phyloP scores from a whole-genome alignment of 2,329 filamentous ascomycete species.

The Scedosporium apiospermum region DNA sequence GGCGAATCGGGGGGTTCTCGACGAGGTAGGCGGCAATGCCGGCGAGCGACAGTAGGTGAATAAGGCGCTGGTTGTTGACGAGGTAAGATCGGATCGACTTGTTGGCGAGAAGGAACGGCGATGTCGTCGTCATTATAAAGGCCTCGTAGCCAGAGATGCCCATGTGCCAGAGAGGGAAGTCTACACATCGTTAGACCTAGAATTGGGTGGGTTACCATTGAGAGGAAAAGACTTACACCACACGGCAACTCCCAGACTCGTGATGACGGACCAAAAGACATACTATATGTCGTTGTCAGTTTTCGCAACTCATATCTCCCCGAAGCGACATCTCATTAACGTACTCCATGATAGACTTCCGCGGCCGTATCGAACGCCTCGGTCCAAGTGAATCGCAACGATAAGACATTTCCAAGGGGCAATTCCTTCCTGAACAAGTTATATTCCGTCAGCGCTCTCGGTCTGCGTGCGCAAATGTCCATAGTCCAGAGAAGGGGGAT shows the following conservation, averaged over 20 bases:
- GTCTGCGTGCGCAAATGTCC: conserved; percentile 33
- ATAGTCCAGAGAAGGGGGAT: background rate
- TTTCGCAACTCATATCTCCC: background rate
- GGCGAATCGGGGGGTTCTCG: conserved; percentile 59
- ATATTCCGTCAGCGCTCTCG: conserved; percentile 18
- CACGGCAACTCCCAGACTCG: conserved; percentile 76
- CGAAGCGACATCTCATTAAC: conserved; percentile 17
- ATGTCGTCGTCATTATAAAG: conserved; percentile 73
- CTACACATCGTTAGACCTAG: conserved; percentile 26
- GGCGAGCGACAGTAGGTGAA: conserved; percentile 68
- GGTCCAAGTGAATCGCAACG: conserved; percentile 61
- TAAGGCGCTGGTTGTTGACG: conserved; percentile 56
- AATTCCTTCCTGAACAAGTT: conserved; percentile 58
- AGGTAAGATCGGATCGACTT: conserved; percentile 58
- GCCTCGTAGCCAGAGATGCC: conserved; percentile 94
- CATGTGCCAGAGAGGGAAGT: conserved; percentile 98
- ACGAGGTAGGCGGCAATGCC: conserved; percentile 76
- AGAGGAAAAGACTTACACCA: conserved; percentile 65
- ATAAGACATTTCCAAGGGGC: conserved; percentile 59
- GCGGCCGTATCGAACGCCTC: conserved; percentile 73
- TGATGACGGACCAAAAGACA: conserved; percentile 91
- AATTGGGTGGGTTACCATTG: background rate
- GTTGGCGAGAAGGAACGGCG: conserved; percentile 70
- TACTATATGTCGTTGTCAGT: conserved; percentile 45
- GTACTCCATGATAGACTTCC: conserved; percentile 84